Conservation (phyloP, 306 rosid species). For the Castanospermum australe region DNA sequence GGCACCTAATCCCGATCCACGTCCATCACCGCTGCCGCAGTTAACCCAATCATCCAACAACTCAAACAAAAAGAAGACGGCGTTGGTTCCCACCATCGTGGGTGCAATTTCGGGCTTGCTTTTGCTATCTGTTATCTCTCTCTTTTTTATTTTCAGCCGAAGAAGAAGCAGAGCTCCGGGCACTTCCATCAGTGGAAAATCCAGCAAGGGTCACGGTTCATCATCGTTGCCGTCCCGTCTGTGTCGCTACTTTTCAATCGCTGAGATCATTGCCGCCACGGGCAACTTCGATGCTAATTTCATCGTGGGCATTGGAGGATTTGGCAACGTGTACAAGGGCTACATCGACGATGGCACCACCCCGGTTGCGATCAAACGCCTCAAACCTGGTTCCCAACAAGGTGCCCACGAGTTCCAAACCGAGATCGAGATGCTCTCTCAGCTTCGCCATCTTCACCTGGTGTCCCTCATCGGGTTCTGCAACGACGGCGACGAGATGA, state of each 20-base stretch:
- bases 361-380: slow-evolving; percentile 5
- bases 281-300: background rate
- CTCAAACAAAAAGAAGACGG: background rate
- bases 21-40: background rate
- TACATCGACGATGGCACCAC: background rate
- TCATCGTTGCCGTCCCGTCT: background rate
- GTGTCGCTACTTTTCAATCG: background rate
- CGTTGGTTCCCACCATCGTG: background rate
- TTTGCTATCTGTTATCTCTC: background rate
- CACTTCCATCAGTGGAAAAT: too few species aligned
- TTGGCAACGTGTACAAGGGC: slow-evolving; percentile 12
- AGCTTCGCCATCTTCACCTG: background rate
- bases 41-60: background rate
- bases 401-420: background rate
- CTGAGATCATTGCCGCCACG: background rate
- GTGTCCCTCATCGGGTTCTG: slow-evolving; percentile 11
- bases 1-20: background rate
- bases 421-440: slow-evolving; percentile 16
- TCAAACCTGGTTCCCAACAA: background rate
- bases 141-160: background rate
- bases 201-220: background rate
- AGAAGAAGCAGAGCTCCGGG: background rate
- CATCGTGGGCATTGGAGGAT: background rate
- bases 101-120: background rate
- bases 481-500: slow-evolving; percentile 31